Conservation (phyloP, 2,329 filamentous ascomycete genomes). For the Ceratocystis cacaofunesta region DNA sequence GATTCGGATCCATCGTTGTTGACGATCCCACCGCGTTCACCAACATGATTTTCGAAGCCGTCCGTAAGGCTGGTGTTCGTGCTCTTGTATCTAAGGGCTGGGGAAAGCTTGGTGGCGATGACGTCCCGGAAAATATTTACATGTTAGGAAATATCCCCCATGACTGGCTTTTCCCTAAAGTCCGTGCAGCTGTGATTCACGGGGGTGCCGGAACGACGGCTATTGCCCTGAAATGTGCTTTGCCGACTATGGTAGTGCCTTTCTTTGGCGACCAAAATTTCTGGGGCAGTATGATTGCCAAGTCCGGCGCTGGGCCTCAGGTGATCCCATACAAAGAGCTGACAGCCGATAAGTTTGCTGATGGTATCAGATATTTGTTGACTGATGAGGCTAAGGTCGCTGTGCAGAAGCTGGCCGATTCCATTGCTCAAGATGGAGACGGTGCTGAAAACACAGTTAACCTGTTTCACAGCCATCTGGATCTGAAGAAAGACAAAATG, state of each 20-base stretch:
- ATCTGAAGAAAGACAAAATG: constrained; percentile 39
- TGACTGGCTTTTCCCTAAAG: constrained; percentile 59
- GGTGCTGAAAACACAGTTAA: constrained; percentile 55
- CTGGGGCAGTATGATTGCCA: constrained; percentile 57
- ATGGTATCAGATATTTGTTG: constrained; percentile 56
- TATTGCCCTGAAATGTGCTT: constrained; percentile 54
- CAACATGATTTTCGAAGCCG: constrained; percentile 54
- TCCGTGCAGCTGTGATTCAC: constrained; percentile 55
- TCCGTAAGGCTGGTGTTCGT: constrained; percentile 49
- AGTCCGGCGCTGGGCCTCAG: constrained; percentile 47
- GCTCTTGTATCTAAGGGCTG: constrained; percentile 63
- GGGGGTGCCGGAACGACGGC: constrained; percentile 68
- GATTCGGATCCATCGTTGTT: constrained; percentile 62
- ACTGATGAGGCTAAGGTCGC: constrained; percentile 44
- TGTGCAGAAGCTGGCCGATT: constrained; percentile 42
- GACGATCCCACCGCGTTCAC: constrained; percentile 57
- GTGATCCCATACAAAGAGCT: constrained; percentile 55
- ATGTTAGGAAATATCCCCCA: constrained; percentile 62
- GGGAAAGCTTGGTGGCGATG: constrained; percentile 51
- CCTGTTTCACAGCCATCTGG: constrained; percentile 48
- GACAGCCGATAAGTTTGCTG: constrained; percentile 46
- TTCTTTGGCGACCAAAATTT: constrained; percentile 72
- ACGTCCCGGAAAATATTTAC: constrained; percentile 48
- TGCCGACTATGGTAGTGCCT: constrained; percentile 61
- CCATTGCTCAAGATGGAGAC: constrained; percentile 49